These are phyloP conservation scores for Podospora anserina DNA, from an alignment of 495 filamentous ascomycete species.

Conservation along the genomic window DNA sequence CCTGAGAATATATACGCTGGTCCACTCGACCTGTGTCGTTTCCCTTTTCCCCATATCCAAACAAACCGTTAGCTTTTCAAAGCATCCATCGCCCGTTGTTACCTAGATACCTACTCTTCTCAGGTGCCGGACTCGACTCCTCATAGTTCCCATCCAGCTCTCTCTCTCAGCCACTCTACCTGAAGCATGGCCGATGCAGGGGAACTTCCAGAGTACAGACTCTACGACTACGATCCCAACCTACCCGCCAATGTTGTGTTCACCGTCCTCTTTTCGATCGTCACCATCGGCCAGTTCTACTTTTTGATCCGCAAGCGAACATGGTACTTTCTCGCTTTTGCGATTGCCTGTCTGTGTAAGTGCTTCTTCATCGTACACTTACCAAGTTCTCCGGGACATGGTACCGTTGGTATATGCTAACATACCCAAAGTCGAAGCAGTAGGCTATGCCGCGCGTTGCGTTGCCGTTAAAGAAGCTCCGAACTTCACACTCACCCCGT, in stretches of 20 bases:
- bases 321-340: slow-evolving; percentile 61
- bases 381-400: too few species aligned
- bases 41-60: too few species aligned
- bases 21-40: too few species aligned
- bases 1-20: background rate
- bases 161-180: background rate
- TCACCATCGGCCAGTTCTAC: slow-evolving; percentile 45
- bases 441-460: slow-evolving; percentile 57
- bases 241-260: slow-evolving; percentile 50
- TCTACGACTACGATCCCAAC: slow-evolving; percentile 50
- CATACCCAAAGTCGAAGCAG: slow-evolving; percentile 47
- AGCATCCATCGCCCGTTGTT: too few species aligned
- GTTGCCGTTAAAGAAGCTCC: slow-evolving; percentile 35
- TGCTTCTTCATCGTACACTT: slow-evolving; percentile 3
- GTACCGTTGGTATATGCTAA: background rate
- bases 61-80: too few species aligned
- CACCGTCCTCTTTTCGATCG: slow-evolving; percentile 48
- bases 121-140: too few species aligned
- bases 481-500: slow-evolving; percentile 38
- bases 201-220: background rate
- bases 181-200: background rate
- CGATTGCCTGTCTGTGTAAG: slow-evolving; percentile 57
- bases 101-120: too few species aligned
- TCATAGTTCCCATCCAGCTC: too few species aligned
- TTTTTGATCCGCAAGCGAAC: slow-evolving; percentile 48